Evolutionary conservation across 306 rosid species (phyloP), one percentile per base, ranked within the genome.

Genomic region (Trifolium repens): DNA sequence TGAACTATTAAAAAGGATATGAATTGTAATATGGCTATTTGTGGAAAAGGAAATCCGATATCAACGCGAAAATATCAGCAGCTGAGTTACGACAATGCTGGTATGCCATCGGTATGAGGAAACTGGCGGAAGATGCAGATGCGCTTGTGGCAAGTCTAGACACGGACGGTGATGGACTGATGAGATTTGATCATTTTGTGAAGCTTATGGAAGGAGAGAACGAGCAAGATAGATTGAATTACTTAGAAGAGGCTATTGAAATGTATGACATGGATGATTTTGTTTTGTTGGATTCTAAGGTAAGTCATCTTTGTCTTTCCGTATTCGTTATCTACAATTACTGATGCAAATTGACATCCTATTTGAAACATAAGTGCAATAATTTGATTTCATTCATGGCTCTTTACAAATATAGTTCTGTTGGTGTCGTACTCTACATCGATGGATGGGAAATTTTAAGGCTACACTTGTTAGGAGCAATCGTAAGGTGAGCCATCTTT

Each of bases 201-300:
- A 84, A 76, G 84, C 84, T 90, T 27, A 72, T 93, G 44, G 96
- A 93, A 54, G 94, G 76, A 55, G 91, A 85, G 13, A 49, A 77
- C 3, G 93, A 88, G 72, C 91, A 93, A 66, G 94, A 90, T 81
- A 93, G 84, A 58, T 77, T 84, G 72, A 80, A 32, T 7, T 86
- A 84, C 57, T 39, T 90, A 54, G 85, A 4, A 60, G 96, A 86
- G 50, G 93, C 92, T 24, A 90, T 93, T 71, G 86, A 83, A 76
- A 86, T 89, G 91, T 90, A 93, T 72, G 98, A 84, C 54, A 85
- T 83, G 94, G 93, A 93, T 11, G 44, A 5, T 40, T 40, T 9
- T 40, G 2, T 40, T 40, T 2, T 7, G 9, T 8, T 40, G 8
- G 2, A 40, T 40, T 10, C 3, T 8, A 8, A 40, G 11, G 46